These are phyloP conservation scores for Talaromyces marneffei DNA, from an alignment of 2,329 filamentous ascomycete species.

Conservation along the genomic window DNA sequence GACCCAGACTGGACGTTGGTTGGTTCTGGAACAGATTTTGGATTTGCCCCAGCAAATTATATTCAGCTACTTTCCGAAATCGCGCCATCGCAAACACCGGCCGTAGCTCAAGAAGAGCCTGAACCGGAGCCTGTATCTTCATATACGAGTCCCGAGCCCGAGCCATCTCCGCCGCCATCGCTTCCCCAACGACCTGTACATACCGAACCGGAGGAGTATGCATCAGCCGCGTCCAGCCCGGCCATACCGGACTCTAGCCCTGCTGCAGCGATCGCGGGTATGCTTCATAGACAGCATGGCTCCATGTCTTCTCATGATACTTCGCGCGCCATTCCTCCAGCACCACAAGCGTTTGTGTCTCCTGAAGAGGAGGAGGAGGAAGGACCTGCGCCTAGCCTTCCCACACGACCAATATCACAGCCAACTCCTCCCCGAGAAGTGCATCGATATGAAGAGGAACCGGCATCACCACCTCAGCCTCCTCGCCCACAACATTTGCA, in stretches of 20 bases:
- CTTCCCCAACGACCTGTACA: constrained; percentile 17
- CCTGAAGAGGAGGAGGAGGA: constrained; percentile 58
- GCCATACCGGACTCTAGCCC: constrained; percentile 46
- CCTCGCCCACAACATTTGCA: constrained; percentile 50
- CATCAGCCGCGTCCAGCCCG: constrained; percentile 29
- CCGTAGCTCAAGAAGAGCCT: constrained; percentile 27
- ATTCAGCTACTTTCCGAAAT: constrained; percentile 61
- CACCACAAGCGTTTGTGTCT: constrained; percentile 50
- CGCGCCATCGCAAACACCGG: constrained; percentile 1
- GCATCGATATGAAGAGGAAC: constrained; percentile 1
- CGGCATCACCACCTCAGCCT: constrained; percentile 33
- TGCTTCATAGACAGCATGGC: constrained; percentile 38
- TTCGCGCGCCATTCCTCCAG: constrained; percentile 28
- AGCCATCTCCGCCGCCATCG: constrained; percentile 9
- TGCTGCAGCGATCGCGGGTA: constrained; percentile 51
- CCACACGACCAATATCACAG: constrained; percentile 56
- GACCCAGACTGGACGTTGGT: constrained; percentile 97
- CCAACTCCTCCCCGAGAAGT: constrained; percentile 49
- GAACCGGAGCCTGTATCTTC: constrained; percentile 37
- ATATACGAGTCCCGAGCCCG: constrained; percentile 19
- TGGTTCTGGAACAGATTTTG: constrained; percentile 75
- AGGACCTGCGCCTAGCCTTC: constrained; percentile 53
- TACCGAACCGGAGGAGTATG: constrained; percentile 19
- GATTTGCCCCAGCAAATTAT: constrained; percentile 94
- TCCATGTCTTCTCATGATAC: constrained; percentile 26